phyloP scores from a whole-genome alignment of 441 rosid genomes.

The Macaranga tanarius region DNA sequence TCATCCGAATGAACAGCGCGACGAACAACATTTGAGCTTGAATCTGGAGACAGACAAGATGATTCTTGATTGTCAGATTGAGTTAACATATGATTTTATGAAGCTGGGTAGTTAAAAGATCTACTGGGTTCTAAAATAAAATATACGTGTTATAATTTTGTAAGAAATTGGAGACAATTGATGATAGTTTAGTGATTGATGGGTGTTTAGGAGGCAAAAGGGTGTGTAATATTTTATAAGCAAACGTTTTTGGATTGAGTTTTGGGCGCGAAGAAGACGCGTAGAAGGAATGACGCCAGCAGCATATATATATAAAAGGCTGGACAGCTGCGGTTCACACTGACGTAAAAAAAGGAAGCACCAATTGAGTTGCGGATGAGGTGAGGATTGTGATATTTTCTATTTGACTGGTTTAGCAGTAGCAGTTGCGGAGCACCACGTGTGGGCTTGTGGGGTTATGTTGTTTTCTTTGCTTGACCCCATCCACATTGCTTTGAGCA shows the following conservation, averaged over 20 bases:
- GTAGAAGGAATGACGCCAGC: background rate
- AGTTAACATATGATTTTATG: background rate
- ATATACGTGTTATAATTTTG: too few relatives aligned
- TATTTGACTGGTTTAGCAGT: too few relatives aligned
- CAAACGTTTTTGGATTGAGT: background rate
- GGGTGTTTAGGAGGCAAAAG: background rate
- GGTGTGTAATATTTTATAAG: background rate
- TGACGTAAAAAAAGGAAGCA: background rate
- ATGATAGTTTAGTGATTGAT: too few relatives aligned
- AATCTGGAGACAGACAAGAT: background rate
- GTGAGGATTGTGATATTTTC: too few relatives aligned
- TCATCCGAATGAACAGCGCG: constrained; percentile 33
- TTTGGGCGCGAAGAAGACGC: constrained; percentile 16
- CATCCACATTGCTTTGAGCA: too few relatives aligned
- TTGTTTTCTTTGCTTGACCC: too few relatives aligned
- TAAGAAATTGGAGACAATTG: too few relatives aligned
- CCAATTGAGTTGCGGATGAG: background rate
- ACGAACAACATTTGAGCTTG: constrained; percentile 5
- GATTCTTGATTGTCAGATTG: constrained; percentile 2
- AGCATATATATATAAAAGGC: background rate
- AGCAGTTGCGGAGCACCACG: too few relatives aligned
- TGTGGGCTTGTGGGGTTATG: too few relatives aligned
- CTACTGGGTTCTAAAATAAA: too few relatives aligned
- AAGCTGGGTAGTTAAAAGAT: background rate
- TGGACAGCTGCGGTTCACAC: background rate